Conservation (phyloP, 495 filamentous ascomycete species). For the Penicillium canariense region DNA sequence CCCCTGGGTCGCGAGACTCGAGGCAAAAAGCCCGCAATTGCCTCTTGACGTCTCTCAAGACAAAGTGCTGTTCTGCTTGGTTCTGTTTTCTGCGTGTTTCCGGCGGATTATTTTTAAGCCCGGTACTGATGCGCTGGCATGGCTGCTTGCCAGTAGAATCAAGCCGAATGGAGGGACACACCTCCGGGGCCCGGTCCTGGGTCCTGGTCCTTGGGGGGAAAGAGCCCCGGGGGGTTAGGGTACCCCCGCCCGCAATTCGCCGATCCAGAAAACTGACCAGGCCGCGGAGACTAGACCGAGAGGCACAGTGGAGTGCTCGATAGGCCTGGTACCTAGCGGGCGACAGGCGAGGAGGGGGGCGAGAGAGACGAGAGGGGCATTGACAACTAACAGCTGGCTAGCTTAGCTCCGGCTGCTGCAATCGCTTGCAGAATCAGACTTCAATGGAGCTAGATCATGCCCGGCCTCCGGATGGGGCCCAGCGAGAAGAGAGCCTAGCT, state of each 20-base stretch:
- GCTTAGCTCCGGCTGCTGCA: neutral
- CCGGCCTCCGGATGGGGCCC: neutral
- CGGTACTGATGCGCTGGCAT: conserved; percentile 86
- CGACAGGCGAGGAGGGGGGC: neutral
- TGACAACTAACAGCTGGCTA: neutral
- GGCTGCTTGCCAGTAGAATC: conserved; percentile 71
- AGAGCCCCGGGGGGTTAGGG: neutral
- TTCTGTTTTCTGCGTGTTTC: conserved; percentile 16
- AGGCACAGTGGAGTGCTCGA: neutral
- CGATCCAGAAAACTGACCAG: conserved; percentile 16
- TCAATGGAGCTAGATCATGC: neutral
- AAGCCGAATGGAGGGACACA: conserved; percentile 40
- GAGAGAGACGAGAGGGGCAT: neutral
- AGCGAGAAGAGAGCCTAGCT: neutral
- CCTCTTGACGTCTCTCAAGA: neutral
- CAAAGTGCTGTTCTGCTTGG: neutral
- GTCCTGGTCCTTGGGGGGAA: neutral
- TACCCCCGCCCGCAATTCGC: conserved; percentile 23
- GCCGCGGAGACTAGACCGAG: conserved; percentile 8
- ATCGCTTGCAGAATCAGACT: neutral
- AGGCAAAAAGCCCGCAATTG: conserved; percentile 5
- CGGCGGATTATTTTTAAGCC: conserved; percentile 27
- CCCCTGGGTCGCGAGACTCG: neutral
- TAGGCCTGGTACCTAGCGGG: neutral
- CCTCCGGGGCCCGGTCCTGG: conserved; percentile 13